phyloP scores from a whole-genome alignment of 2,329 filamentous ascomycete species.

The Penicillium sp. region DNA sequence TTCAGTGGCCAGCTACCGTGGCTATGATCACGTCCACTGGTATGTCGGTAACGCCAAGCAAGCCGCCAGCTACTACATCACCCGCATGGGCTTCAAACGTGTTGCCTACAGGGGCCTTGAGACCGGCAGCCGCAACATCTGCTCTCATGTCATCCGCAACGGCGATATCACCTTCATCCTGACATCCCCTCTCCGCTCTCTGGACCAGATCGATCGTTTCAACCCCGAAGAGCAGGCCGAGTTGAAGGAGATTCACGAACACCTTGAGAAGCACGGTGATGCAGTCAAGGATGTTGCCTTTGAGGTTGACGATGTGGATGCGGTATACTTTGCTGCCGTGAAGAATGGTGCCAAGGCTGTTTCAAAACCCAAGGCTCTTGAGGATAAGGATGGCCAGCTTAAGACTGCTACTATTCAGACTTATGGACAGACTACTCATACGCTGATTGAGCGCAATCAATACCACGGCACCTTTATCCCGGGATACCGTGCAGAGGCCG shows the following conservation, averaged over 20 bases:
- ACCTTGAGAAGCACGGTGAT: conserved; percentile 85
- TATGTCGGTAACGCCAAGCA: conserved; percentile 97
- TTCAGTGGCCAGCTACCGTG: conserved; percentile 56
- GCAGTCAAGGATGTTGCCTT: conserved; percentile 95
- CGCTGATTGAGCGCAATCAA: conserved; percentile 69
- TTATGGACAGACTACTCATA: conserved; percentile 94
- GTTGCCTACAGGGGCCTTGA: conserved; percentile 86
- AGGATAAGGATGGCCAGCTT: conserved; percentile 64
- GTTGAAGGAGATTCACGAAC: conserved; percentile 73
- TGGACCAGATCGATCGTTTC: conserved; percentile 60
- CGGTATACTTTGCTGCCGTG: conserved; percentile 73
- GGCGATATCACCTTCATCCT: conserved; percentile 46
- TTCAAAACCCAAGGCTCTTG: conserved; percentile 55
- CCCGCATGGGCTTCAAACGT: conserved; percentile 79
- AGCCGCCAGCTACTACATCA: conserved; percentile 83
- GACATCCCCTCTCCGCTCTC: conserved; percentile 55
- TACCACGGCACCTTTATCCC: conserved; percentile 81
- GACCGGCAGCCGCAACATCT: conserved; percentile 76
- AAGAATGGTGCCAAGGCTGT: conserved; percentile 45
- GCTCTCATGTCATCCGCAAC: conserved; percentile 68
- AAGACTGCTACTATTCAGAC: conserved; percentile 79
- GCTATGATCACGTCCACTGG: conserved; percentile 93
- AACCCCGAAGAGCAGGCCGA: conserved; percentile 59
- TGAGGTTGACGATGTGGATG: conserved; percentile 84
- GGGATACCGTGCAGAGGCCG: conserved; percentile 64